Evolutionary conservation across 192 early-diverging fungal genomes (phyloP).

Genomic region (Coemansia sp.): DNA sequence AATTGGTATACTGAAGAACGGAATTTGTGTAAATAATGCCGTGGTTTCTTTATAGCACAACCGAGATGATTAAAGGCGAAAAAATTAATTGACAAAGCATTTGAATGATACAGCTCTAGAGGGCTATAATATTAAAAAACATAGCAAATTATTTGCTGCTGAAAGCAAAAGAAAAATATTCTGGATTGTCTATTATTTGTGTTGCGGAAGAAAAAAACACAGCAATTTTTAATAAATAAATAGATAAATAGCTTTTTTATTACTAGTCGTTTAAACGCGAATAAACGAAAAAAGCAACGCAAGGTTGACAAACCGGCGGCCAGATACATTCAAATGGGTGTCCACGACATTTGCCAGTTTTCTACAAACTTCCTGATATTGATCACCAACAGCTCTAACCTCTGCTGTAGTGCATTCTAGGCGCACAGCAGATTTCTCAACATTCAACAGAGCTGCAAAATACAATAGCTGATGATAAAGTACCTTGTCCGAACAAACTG

Average conservation of each 20-base stretch:
- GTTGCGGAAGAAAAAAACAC: too few species aligned
- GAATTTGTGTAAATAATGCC: too few species aligned
- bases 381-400: slow-evolving; percentile 27
- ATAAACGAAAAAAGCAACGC: slow-evolving; percentile 57
- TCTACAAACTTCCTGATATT: slow-evolving; percentile 42
- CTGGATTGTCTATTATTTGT: too few species aligned
- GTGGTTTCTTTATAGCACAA: background rate
- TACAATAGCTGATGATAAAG: slow-evolving; percentile 84
- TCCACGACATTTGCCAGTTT: slow-evolving; percentile 54
- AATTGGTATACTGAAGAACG: too few species aligned
- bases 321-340: slow-evolving; percentile 68
- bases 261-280: slow-evolving; percentile 2
- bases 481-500: slow-evolving; percentile 68
- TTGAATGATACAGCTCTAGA: too few species aligned
- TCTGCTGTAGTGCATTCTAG: slow-evolving; percentile 13
- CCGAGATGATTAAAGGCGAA: background rate
- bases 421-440: slow-evolving; percentile 21
- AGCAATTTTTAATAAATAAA: background rate
- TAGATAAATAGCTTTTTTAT: background rate
- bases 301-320: slow-evolving; percentile 71
- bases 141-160: slow-evolving; percentile 60
- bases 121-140: too few species aligned
- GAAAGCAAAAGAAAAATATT: slow-evolving; percentile 44
- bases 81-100: too few species aligned
- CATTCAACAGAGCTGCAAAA: slow-evolving; percentile 55